These are phyloP conservation scores for Colletotrichum neosansevieriae DNA, from an alignment of 2,329 filamentous ascomycete genomes.

Conservation along the genomic window DNA sequence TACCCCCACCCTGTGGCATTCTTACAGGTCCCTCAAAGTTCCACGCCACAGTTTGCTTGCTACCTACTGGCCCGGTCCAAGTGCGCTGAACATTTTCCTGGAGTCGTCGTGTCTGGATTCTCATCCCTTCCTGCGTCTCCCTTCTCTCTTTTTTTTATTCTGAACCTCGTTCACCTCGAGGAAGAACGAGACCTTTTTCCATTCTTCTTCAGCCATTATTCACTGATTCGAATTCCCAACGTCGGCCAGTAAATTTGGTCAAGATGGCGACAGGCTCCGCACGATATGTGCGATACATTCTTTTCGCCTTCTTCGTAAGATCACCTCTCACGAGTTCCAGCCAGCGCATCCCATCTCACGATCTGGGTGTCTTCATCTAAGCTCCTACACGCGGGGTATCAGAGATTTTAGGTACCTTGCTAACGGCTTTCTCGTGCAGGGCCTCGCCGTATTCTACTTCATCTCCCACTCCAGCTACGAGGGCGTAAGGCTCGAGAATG, in stretches of 20 bases:
- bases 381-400: not conserved
- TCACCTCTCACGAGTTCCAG: not conserved
- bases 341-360: not conserved
- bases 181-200: constrained; percentile 15
- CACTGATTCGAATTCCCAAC: constrained; percentile 4
- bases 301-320: constrained; percentile 87
- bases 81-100: constrained; percentile 33
- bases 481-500: constrained; percentile 47
- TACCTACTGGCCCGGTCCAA: constrained; percentile 14
- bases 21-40: constrained; percentile 11
- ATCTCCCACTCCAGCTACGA: constrained; percentile 72
- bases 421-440: constrained; percentile 52
- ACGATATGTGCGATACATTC: constrained; percentile 81
- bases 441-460: constrained; percentile 83
- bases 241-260: constrained; percentile 40
- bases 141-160: constrained; percentile 36
- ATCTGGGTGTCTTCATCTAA: not conserved
- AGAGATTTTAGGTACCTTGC: constrained; percentile 7
- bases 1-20: constrained; percentile 34
- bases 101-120: constrained; percentile 24
- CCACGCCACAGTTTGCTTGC: constrained; percentile 11
- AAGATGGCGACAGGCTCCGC: constrained; percentile 76
- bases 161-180: constrained; percentile 34
- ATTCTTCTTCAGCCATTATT: constrained; percentile 34
- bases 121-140: constrained; percentile 20